Evolutionary conservation across 305 asterid species (phyloP), one percentile per base, ranked within the genome.

Genomic region (Fraxinus greggii): DNA sequence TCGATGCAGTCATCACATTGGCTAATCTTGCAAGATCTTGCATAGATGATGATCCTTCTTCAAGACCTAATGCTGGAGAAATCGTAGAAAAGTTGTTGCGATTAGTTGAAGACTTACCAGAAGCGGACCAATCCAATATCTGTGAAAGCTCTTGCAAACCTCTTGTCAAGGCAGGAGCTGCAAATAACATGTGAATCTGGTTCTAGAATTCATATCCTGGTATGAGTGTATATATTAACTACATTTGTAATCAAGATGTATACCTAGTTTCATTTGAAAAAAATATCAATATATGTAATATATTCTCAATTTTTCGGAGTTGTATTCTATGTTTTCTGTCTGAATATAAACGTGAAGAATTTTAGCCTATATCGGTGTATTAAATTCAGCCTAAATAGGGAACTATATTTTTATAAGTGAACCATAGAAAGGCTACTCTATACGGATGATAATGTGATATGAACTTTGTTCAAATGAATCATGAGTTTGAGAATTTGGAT

Each of bases 61-160:
- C 67, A 67, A 86, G 98, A 87, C 98, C 98, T 59, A 92, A 82
- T 76, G 97, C 97, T 1, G 95, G 93, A 5, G 98, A 94, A 70
- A 89, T 94, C 1, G 91, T 92, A 0, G 97, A 92, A 80, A 94
- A 91, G 85, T 75, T 94, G 85, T 77, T 92, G 83, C 87, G 91
- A 79, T 79, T 94, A 86, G 94, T 92, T 10, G 92, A 94, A 19
- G 95, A 92, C 36, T 65, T 86, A 42, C 84, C 85, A 24, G 92
- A 86, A 75, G 83, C 79, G 15, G 92, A 91, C 6, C 83, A 80
- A 67, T 79, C 85, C 19, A 54, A 59, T 72, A 32, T 84, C 15
- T 85, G 89, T 36, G 95, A 94, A 84, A 92, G 93, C 86, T 90
- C 95, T 32, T 89, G 89, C 86, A 92, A 84, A 38, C 95, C 97